Conservation (phyloP, 2,329 filamentous ascomycete species). For the Gliomastix tumulicola region DNA sequence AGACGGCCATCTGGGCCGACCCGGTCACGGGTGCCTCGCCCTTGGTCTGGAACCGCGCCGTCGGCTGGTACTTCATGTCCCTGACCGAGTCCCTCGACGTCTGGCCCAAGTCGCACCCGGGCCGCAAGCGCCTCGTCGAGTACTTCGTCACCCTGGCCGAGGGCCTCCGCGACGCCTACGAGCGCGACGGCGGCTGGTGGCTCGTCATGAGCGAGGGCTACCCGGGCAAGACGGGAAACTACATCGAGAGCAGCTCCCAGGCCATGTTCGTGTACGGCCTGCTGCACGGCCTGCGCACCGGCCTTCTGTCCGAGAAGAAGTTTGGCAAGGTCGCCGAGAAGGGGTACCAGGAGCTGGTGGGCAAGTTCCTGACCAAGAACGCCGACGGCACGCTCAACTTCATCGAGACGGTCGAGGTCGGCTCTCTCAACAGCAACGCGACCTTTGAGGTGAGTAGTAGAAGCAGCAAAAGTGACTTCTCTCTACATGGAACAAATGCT, state of each 20-base stretch:
- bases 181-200: constrained; percentile 46
- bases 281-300: constrained; percentile 30
- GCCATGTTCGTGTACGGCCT: constrained; percentile 51
- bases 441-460: constrained; percentile 40
- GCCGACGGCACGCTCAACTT: constrained; percentile 40
- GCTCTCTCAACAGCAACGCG: constrained; percentile 39
- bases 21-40: constrained; percentile 40
- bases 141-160: constrained; percentile 32
- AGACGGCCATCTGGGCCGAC: constrained; percentile 43
- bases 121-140: constrained; percentile 22
- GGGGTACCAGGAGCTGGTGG: constrained; percentile 25
- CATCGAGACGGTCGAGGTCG: constrained; percentile 44
- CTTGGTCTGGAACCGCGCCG: constrained; percentile 43
- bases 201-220: constrained; percentile 45
- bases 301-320: constrained; percentile 13
- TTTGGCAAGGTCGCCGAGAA: constrained; percentile 13
- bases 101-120: constrained; percentile 28
- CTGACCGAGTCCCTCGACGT: constrained; percentile 42
- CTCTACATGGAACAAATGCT: too few species aligned
- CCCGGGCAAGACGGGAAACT: constrained; percentile 43
- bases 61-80: constrained; percentile 48
- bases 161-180: constrained; percentile 32
- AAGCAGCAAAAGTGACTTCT: too few species aligned
- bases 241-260: constrained; percentile 51
- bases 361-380: constrained; percentile 36